A percentile compares a stretch with the other conserved stretches of the same genome.
Evolutionary conservation across 2,329 filamentous ascomycete species (phyloP).

Genomic region (Penicillium griseofulvum): DNA sequence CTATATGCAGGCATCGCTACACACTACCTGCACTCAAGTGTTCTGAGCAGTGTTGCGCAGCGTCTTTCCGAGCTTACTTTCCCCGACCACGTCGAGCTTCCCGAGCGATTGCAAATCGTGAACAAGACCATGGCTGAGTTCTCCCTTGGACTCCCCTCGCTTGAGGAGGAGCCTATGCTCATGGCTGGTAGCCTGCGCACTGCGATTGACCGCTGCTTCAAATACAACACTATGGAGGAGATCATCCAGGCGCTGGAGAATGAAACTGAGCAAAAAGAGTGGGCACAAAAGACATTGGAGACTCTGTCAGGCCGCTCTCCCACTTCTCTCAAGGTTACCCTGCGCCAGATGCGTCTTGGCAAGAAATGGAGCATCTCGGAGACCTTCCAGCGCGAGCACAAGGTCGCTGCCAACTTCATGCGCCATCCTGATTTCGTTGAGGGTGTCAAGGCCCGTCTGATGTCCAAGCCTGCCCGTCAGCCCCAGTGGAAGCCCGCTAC

Average conservation of each 20-base stretch:
- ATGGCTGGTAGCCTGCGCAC: conserved; percentile 69
- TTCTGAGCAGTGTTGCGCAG: conserved; percentile 74
- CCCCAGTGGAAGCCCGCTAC: conserved; percentile 75
- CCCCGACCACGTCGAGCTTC: conserved; percentile 66
- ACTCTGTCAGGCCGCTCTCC: conserved; percentile 79
- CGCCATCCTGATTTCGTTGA: conserved; percentile 84
- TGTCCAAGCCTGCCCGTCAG: conserved; percentile 63
- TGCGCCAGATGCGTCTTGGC: conserved; percentile 78
- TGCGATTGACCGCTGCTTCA: conserved; percentile 83
- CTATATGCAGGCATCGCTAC: conserved; percentile 92
- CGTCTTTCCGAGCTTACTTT: conserved; percentile 89
- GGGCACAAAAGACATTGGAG: conserved; percentile 74
- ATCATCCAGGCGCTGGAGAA: conserved; percentile 67
- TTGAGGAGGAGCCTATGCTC: conserved; percentile 60
- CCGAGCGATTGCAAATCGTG: conserved; percentile 67
- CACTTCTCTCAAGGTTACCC: conserved; percentile 78
- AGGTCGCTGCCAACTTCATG: conserved; percentile 88
- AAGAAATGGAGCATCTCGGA: conserved; percentile 74
- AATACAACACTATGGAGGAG: conserved; percentile 62
- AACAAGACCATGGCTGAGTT: conserved; percentile 91
- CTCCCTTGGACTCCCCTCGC: conserved; percentile 68
- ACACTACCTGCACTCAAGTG: conserved; percentile 91
- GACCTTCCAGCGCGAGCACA: conserved; percentile 81
- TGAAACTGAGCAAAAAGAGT: conserved; percentile 58
- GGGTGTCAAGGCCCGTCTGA: conserved; percentile 78